Evolutionary conservation across 108 stramenopile species (phyloP).

Genomic region (Cylindrotheca fusiformis): DNA sequence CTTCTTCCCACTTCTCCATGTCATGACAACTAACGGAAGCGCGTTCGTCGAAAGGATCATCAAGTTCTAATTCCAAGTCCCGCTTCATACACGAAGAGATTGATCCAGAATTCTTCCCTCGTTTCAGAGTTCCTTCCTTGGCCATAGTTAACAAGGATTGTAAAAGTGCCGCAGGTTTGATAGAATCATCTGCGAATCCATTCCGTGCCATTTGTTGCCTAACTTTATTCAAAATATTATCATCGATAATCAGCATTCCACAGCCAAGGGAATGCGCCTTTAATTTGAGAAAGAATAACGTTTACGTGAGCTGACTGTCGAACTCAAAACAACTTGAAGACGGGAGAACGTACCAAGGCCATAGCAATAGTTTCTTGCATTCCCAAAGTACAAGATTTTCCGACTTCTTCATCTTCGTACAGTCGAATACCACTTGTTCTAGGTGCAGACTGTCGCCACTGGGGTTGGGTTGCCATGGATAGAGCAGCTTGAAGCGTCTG

Average conservation of each 20-base stretch:
- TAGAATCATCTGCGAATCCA: slow-evolving; percentile 42
- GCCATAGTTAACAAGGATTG: slow-evolving; percentile 60
- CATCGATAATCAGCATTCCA: slow-evolving; percentile 73
- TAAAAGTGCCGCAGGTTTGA: slow-evolving; percentile 59
- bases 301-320: not conserved
- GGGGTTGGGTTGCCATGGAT: slow-evolving; percentile 74
- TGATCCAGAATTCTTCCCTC: slow-evolving; percentile 31
- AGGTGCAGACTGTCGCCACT: slow-evolving; percentile 61
- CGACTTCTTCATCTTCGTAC: slow-evolving; percentile 25
- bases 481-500: slow-evolving; percentile 69
- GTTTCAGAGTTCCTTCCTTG: slow-evolving; percentile 34
- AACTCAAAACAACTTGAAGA: slow-evolving; percentile 1
- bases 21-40: slow-evolving; percentile 58
- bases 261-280: slow-evolving; percentile 79
- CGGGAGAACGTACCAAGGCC: slow-evolving; percentile 54
- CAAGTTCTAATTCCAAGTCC: slow-evolving; percentile 64
- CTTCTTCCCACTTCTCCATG: slow-evolving; percentile 66
- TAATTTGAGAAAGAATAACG: not conserved
- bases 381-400: slow-evolving; percentile 48
- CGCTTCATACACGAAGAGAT: slow-evolving; percentile 70
- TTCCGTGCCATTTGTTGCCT: slow-evolving; percentile 48
- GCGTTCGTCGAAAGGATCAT: slow-evolving; percentile 82
- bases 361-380: slow-evolving; percentile 89
- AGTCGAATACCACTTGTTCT: slow-evolving; percentile 36
- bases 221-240: slow-evolving; percentile 56